Conservation (phyloP, 225 moss, liverwort and hornwort genomes). For the Sphagnum tenellum region DNA sequence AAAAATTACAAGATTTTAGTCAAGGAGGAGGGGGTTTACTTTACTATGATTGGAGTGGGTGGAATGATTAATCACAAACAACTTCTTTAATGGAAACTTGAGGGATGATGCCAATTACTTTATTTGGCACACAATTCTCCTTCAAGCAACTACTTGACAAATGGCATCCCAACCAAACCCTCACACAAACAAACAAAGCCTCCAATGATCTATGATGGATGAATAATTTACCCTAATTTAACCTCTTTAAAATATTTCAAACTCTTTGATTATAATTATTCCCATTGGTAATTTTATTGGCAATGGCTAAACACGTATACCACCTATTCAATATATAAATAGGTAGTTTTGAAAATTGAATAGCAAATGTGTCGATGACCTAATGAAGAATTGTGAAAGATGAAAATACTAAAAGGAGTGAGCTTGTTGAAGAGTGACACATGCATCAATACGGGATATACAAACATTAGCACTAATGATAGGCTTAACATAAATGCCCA, state of each 20-base stretch:
- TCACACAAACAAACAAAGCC: too few relatives aligned
- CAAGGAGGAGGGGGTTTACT: slow-evolving; percentile 23
- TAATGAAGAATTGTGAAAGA: not conserved
- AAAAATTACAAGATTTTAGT: slow-evolving; percentile 3
- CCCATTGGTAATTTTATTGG: too few relatives aligned
- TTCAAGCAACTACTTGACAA: slow-evolving; percentile 39
- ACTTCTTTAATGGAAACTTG: slow-evolving; percentile 80
- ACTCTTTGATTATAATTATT: too few relatives aligned
- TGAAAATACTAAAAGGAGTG: slow-evolving; percentile 43
- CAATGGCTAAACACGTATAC: too few relatives aligned
- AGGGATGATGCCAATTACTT: slow-evolving; percentile 84
- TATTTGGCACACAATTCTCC: slow-evolving; percentile 64
- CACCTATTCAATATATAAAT: too few relatives aligned
- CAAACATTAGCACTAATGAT: slow-evolving; percentile 81
- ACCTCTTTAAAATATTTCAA: too few relatives aligned
- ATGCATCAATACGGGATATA: slow-evolving; percentile 72
- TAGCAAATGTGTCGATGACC: too few relatives aligned
- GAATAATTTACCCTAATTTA: too few relatives aligned
- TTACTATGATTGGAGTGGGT: slow-evolving; percentile 93
- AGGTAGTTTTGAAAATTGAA: too few relatives aligned
- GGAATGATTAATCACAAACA: slow-evolving; percentile 93
- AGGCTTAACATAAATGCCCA: slow-evolving; percentile 95
- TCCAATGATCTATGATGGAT: too few relatives aligned
- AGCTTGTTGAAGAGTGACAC: slow-evolving; percentile 97
- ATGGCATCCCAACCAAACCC: not conserved